phyloP scores from a whole-genome alignment of 2,329 filamentous ascomycete species.

The Aureobasidium sp. region DNA sequence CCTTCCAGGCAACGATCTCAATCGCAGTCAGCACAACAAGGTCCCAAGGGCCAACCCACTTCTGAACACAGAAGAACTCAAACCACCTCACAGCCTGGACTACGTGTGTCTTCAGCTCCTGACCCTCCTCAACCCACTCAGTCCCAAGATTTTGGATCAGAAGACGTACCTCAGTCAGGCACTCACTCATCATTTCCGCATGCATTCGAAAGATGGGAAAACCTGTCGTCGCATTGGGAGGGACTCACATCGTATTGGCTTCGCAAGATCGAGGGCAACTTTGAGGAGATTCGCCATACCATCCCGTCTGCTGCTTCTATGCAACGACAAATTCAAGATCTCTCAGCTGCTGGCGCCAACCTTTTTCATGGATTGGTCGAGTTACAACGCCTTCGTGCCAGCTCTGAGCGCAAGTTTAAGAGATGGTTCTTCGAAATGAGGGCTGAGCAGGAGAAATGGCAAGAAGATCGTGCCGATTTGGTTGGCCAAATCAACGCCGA shows the following conservation, averaged over 20 bases:
- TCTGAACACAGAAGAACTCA: neutral
- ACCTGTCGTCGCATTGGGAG: conserved; percentile 94
- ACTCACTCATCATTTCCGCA: conserved; percentile 70
- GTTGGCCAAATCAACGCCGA: conserved; percentile 68
- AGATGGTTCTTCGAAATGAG: conserved; percentile 97
- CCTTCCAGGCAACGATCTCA: neutral
- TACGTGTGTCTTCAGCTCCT: conserved; percentile 12
- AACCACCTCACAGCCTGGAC: neutral
- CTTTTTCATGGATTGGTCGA: conserved; percentile 97
- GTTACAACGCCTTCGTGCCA: conserved; percentile 83
- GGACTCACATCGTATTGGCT: conserved; percentile 98
- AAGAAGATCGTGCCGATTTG: conserved; percentile 75
- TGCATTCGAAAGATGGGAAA: conserved; percentile 97
- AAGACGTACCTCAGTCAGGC: conserved; percentile 13
- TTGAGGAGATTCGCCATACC: conserved; percentile 72
- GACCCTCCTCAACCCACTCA: neutral
- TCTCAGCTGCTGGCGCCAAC: conserved; percentile 95
- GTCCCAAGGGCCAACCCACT: neutral
- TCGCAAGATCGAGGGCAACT: conserved; percentile 80
- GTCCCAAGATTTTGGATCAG: neutral
- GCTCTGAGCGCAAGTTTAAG: conserved; percentile 95
- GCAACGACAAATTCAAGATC: conserved; percentile 86
- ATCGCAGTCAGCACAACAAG: neutral
- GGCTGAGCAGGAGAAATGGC: conserved; percentile 73
- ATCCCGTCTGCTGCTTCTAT: conserved; percentile 73